Percentiles rank a stretch among this genome's conserved stretches.
Conservation (phyloP, 1,284 basidiomycete species). For the Moniliophthora roreri region DNA sequence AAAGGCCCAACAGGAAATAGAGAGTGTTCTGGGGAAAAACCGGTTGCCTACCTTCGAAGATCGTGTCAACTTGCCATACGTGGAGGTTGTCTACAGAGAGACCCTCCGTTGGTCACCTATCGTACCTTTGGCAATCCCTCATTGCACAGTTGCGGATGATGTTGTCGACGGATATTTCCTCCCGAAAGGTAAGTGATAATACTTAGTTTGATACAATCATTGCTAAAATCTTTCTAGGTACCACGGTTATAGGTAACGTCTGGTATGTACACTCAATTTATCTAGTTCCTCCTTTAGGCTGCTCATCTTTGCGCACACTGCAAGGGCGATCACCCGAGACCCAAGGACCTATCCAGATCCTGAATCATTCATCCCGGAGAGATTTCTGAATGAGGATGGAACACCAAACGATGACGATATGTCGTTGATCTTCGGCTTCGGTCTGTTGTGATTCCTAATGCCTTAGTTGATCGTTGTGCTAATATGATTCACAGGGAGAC, state of each 20-base stretch:
- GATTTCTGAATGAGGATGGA: conserved; percentile 16
- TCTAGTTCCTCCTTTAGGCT: not conserved
- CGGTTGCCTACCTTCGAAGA: conserved; percentile 37
- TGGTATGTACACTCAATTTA: conserved; percentile 19
- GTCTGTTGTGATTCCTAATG: too few species aligned
- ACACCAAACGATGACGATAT: too few species aligned
- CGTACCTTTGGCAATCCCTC: conserved; percentile 25
- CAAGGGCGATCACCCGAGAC: conserved; percentile 27
- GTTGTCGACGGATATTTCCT: conserved; percentile 26
- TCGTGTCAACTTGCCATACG: conserved; percentile 32
- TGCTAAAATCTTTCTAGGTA: conserved; percentile 17
- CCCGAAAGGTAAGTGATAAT: conserved; percentile 22
- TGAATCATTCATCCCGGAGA: conserved; percentile 26
- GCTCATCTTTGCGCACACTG: not conserved
- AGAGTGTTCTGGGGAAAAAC: conserved; percentile 28
- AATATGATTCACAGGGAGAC: too few species aligned
- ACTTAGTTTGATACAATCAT: not conserved
- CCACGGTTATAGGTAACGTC: conserved; percentile 24
- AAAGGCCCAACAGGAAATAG: conserved; percentile 37
- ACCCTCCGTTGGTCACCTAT: conserved; percentile 29
- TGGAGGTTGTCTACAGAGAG: conserved; percentile 35
- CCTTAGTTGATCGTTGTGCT: too few species aligned
- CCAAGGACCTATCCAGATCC: conserved; percentile 22
- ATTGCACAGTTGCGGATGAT: conserved; percentile 21
- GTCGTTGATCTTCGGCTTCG: too few species aligned